Conservation (phyloP, 768 basidiomycete genomes). For the Russula olivacea region DNA sequence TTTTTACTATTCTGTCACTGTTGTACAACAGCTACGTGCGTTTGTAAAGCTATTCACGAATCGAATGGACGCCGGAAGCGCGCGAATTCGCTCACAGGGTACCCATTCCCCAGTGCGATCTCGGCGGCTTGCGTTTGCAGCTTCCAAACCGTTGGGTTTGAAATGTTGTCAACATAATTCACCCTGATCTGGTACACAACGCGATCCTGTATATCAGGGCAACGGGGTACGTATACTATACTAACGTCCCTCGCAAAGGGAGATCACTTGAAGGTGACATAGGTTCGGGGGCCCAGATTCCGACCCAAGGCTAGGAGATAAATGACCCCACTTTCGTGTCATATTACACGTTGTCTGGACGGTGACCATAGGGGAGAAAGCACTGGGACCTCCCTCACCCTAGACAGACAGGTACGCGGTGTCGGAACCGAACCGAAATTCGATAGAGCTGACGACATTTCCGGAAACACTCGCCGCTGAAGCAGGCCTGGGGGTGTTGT, state of each 20-base stretch:
- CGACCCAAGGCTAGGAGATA: slow-evolving; percentile 43
- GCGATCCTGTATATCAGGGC: background rate
- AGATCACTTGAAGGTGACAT: slow-evolving; percentile 33
- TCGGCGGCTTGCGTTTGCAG: background rate
- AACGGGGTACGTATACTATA: background rate
- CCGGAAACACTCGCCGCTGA: slow-evolving; percentile 57
- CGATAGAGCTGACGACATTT: background rate
- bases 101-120: background rate
- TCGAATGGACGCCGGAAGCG: background rate
- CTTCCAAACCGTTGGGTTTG: background rate
- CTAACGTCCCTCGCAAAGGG: background rate
- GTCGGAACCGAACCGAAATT: background rate
- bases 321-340: slow-evolving; percentile 69
- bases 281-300: slow-evolving; percentile 40
- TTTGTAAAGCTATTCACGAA: background rate
- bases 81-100: background rate
- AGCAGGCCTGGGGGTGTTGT: slow-evolving; percentile 54
- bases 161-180: background rate
- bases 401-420: slow-evolving; percentile 44
- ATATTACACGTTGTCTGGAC: slow-evolving; percentile 39
- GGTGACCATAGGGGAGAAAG: slow-evolving; percentile 57
- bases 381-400: slow-evolving; percentile 52
- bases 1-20: background rate
- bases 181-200: background rate
- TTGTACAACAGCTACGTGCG: slow-evolving; percentile 8